Conservation (phyloP, 495 filamentous ascomycete genomes). For the Amphirosellinia nigrospora region DNA sequence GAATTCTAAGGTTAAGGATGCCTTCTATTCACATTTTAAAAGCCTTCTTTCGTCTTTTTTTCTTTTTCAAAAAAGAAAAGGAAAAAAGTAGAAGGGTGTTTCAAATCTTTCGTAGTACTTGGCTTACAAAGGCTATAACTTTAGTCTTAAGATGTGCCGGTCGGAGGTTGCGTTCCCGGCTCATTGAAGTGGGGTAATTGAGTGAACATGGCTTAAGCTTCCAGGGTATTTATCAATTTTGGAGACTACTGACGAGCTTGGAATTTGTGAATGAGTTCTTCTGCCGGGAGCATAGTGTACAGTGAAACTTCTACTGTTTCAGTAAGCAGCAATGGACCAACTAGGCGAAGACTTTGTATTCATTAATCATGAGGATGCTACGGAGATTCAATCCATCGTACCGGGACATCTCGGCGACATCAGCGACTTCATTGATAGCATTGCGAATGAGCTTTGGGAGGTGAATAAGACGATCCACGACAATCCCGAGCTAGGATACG, state of each 20-base stretch:
- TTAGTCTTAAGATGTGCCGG: not conserved
- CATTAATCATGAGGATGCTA: conserved; percentile 34
- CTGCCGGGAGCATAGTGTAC: not conserved
- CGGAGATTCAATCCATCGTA: conserved; percentile 17
- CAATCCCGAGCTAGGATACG: conserved; percentile 64
- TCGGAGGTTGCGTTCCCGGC: conserved; percentile 7
- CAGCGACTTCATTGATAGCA: conserved; percentile 43
- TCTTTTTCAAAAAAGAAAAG: too few species aligned
- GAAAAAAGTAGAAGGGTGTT: too few species aligned
- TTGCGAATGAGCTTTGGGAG: conserved; percentile 46
- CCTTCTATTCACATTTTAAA: not conserved
- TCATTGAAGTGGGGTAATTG: conserved; percentile 13
- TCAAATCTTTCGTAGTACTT: not conserved
- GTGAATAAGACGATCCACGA: conserved; percentile 63
- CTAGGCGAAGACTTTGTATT: conserved; percentile 37
- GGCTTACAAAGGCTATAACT: not conserved
- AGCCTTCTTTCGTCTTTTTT: not conserved
- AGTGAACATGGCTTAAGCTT: conserved; percentile 8
- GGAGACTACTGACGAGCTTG: not conserved
- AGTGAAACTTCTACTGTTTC: not conserved
- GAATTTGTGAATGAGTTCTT: not conserved
- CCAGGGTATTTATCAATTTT: not conserved
- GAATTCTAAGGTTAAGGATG: not conserved
- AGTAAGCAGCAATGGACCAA: conserved; percentile 24
- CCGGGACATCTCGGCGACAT: conserved; percentile 42